Percentiles rank a stretch among this genome's conserved stretches.
Evolutionary conservation across 352 stramenopile genomes (phyloP).

Genomic region (Globisporangium paroecandrum): DNA sequence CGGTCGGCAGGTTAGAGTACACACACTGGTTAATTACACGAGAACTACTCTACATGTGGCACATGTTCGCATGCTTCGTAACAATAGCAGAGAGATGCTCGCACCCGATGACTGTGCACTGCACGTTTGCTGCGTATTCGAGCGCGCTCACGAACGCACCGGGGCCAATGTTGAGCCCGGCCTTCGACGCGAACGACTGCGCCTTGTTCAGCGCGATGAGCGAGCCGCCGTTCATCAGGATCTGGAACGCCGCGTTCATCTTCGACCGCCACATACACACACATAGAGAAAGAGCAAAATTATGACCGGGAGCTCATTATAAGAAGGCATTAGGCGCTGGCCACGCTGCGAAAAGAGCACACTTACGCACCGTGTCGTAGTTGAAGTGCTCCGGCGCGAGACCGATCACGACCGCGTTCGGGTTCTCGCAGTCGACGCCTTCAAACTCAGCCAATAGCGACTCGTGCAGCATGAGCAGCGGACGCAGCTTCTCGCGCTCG

Average conservation of each 20-base stretch:
- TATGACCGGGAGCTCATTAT: background rate
- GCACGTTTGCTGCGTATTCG: conserved; percentile 40
- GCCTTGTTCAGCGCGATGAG: conserved; percentile 57
- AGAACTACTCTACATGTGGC: background rate
- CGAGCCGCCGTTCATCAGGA: conserved; percentile 42
- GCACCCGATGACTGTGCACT: conserved; percentile 47
- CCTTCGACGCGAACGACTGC: conserved; percentile 45
- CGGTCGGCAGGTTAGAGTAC: too few relatives aligned
- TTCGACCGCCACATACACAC: conserved; percentile 9
- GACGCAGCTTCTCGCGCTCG: conserved; percentile 31
- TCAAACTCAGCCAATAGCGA: conserved; percentile 47
- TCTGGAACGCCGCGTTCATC: conserved; percentile 54
- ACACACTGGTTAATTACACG: background rate
- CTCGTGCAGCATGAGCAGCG: conserved; percentile 43
- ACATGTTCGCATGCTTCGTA: background rate
- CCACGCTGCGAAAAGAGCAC: too few relatives aligned
- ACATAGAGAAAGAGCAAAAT: background rate
- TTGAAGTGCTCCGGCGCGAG: conserved; percentile 50
- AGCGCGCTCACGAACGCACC: conserved; percentile 54
- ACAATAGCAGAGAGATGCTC: background rate
- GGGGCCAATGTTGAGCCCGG: conserved; percentile 46
- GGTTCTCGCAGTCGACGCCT: conserved; percentile 31
- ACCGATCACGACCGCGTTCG: conserved; percentile 59
- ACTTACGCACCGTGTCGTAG: conserved; percentile 42
- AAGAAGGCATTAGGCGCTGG: background rate